These are phyloP conservation scores for Medicago truncatula DNA, from an alignment of 306 rosid genomes.

Conservation along the genomic window MtrunA17r5.0-ANR NC_053044.1:45865001-45865500, in stretches of 20 bases:
- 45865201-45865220: slow-evolving; percentile 98
- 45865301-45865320: slow-evolving; percentile 73
- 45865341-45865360: slow-evolving; percentile 98
- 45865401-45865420: neutral
- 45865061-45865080: too few relatives aligned
- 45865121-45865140: slow-evolving; percentile 80
- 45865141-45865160: slow-evolving; percentile 94
- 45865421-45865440: slow-evolving; percentile 7
- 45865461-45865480: slow-evolving; percentile 3
- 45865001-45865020: too few relatives aligned
- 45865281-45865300: slow-evolving; percentile 20
- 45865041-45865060: too few relatives aligned
- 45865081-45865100: neutral
- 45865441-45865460: slow-evolving; percentile 10
- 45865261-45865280: slow-evolving; percentile 14
- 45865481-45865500: neutral
- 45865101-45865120: slow-evolving; percentile 16
- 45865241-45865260: neutral
- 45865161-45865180: slow-evolving; percentile 93
- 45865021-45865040: too few relatives aligned
- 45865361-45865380: slow-evolving; percentile 61
- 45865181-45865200: slow-evolving; percentile 85
- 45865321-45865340: slow-evolving; percentile 90
- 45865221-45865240: slow-evolving; percentile 25
- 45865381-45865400: slow-evolving; percentile 3